phyloP scores from a whole-genome alignment of 2,329 filamentous ascomycete genomes.

The Massarina eburnea region DNA sequence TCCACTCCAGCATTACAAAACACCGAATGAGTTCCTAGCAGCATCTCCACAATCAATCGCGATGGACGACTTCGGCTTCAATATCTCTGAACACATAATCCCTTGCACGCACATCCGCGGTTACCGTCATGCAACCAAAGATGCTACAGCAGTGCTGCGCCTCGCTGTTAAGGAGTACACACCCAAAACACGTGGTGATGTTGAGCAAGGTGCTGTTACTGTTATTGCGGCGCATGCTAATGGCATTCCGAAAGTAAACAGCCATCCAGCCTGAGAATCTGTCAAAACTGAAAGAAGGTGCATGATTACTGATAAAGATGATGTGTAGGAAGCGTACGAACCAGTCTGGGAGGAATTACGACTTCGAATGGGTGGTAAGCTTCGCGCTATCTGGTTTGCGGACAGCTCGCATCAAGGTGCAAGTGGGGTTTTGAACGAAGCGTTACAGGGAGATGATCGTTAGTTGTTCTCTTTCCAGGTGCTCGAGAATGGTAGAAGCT shows the following conservation, averaged over 20 bases:
- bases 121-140: slow-evolving; percentile 15
- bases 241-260: slow-evolving; percentile 19
- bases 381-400: slow-evolving; percentile 18
- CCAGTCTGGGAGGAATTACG: slow-evolving; percentile 21
- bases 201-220: slow-evolving; percentile 9
- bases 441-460: neutral
- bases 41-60: no score
- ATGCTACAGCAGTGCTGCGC: slow-evolving; percentile 12
- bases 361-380: slow-evolving; percentile 4
- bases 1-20: no score
- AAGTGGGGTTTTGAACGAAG: slow-evolving; percentile 6
- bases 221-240: slow-evolving; percentile 22
- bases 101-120: slow-evolving; percentile 19
- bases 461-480: neutral
- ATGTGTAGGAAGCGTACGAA: slow-evolving; percentile 12
- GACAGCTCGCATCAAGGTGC: slow-evolving; percentile 19
- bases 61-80: no score
- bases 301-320: neutral
- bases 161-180: slow-evolving; percentile 22
- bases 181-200: slow-evolving; percentile 2
- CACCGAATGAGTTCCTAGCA: no score
- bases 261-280: neutral
- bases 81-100: slow-evolving; percentile 18
- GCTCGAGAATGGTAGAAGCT: neutral
- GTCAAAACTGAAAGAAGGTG: slow-evolving; percentile 12